Conservation (phyloP, 495 filamentous ascomycete genomes). For the Trichoderma gamsii region DNA sequence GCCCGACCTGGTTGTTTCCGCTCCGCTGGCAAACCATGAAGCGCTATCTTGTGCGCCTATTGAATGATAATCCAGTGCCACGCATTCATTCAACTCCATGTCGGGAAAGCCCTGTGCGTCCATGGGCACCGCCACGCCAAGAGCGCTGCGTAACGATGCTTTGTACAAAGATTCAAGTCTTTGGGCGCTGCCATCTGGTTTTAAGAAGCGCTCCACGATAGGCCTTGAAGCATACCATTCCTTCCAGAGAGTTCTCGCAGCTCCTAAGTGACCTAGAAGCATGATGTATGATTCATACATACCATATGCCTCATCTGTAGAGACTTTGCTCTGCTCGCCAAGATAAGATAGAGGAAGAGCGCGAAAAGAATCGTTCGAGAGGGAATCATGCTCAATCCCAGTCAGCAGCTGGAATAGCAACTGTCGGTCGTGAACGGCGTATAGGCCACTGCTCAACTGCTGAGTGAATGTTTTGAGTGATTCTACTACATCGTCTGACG, state of each 20-base stretch:
- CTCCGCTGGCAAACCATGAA: neutral
- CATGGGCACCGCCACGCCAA: neutral
- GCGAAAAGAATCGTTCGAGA: neutral
- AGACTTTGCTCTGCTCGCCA: neutral
- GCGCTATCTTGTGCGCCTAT: neutral
- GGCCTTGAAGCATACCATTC: constrained; percentile 1
- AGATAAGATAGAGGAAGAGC: neutral
- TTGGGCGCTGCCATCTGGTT: neutral
- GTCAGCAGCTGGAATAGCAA: neutral
- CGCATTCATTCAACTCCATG: neutral
- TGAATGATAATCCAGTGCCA: neutral
- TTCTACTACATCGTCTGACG: neutral
- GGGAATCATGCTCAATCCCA: neutral
- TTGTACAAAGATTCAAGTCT: neutral
- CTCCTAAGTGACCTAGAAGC: constrained; percentile 1
- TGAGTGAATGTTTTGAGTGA: neutral
- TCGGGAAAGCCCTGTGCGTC: neutral
- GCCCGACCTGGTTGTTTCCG: neutral
- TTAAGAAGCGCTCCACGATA: neutral
- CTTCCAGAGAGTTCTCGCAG: constrained; percentile 7
- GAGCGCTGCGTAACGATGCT: neutral
- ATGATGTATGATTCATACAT: constrained; percentile 1
- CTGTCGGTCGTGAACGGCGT: neutral
- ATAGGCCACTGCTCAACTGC: neutral
- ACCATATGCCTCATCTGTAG: neutral